Conservation (phyloP, 1,284 basidiomycete species). For the Ceratobasidium sp. region DNA sequence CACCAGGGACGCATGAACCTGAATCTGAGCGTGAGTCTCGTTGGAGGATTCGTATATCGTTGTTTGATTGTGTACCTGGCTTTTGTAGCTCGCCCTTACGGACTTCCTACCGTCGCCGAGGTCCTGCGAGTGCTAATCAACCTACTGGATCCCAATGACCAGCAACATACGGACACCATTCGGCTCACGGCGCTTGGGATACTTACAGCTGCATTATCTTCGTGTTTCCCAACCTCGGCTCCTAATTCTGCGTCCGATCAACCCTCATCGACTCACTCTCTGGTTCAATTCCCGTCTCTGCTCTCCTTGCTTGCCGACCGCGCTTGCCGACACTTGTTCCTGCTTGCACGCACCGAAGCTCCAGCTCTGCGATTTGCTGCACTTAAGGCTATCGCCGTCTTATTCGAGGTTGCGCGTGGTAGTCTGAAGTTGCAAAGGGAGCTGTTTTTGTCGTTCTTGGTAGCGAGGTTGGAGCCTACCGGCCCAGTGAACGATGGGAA, state of each 20-base stretch:
- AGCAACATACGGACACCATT: constrained; percentile 96
- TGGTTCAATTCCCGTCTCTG: constrained; percentile 83
- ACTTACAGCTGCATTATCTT: constrained; percentile 82
- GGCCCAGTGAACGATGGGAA: constrained; percentile 27
- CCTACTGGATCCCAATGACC: constrained; percentile 93
- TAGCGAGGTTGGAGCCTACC: constrained; percentile 71
- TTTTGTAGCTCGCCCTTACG: constrained; percentile 67
- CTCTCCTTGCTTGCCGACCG: constrained; percentile 83
- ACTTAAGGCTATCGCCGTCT: constrained; percentile 87
- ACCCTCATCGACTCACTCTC: constrained; percentile 75
- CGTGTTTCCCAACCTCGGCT: constrained; percentile 2
- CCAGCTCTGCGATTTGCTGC: constrained; percentile 82
- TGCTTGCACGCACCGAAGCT: constrained; percentile 92
- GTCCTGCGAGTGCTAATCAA: constrained; percentile 95
- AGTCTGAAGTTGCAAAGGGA: constrained; percentile 98
- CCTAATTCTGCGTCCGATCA: constrained; percentile 62
- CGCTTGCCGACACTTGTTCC: constrained; percentile 96
- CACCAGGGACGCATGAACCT: constrained; percentile 47
- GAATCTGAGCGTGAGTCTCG: constrained; percentile 63
- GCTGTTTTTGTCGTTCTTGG: constrained; percentile 92
- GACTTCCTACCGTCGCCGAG: constrained; percentile 93
- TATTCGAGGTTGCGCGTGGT: constrained; percentile 89
- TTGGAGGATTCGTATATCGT: constrained; percentile 39
- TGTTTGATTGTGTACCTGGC: constrained; percentile 40
- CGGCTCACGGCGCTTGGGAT: constrained; percentile 90